phyloP scores from a whole-genome alignment of 192 early-diverging fungal species.

The Glomus cerebriforme region DNA sequence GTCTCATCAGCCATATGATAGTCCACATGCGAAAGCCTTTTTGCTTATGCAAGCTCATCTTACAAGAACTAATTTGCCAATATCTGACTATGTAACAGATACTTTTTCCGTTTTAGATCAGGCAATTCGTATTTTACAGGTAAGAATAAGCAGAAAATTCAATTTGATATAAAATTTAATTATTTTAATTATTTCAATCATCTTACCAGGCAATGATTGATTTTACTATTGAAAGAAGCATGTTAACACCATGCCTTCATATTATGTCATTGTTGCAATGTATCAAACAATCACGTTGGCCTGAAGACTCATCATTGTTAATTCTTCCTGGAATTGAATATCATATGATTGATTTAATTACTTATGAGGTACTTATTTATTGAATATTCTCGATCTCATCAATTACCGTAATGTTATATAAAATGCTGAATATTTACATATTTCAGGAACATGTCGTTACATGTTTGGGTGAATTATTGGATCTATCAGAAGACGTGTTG shows the following conservation, averaged over 20 bases:
- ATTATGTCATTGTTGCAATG: conserved; percentile 87
- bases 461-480: conserved; percentile 43
- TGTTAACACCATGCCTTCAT: conserved; percentile 62
- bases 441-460: conserved; percentile 32
- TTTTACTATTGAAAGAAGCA: conserved; percentile 72
- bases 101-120: conserved; percentile 89
- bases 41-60: conserved; percentile 89
- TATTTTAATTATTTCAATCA: conserved; percentile 13
- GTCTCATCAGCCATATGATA: conserved; percentile 66
- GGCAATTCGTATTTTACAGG: conserved; percentile 84
- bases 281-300: conserved; percentile 90
- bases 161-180: no score
- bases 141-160: conserved; percentile 9
- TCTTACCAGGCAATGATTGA: conserved; percentile 85
- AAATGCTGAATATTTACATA: neutral
- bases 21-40: conserved; percentile 89
- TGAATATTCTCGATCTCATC: neutral
- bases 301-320: conserved; percentile 70
- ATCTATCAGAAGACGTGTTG: conserved; percentile 31
- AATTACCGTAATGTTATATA: neutral
- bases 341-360: conserved; percentile 10
- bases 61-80: conserved; percentile 76
- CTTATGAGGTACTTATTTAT: conserved; percentile 33
- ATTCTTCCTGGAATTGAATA: conserved; percentile 61
- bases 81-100: conserved; percentile 91